Conservation (phyloP, 768 basidiomycete species). For the Kwoniella shandongensis region DNA sequence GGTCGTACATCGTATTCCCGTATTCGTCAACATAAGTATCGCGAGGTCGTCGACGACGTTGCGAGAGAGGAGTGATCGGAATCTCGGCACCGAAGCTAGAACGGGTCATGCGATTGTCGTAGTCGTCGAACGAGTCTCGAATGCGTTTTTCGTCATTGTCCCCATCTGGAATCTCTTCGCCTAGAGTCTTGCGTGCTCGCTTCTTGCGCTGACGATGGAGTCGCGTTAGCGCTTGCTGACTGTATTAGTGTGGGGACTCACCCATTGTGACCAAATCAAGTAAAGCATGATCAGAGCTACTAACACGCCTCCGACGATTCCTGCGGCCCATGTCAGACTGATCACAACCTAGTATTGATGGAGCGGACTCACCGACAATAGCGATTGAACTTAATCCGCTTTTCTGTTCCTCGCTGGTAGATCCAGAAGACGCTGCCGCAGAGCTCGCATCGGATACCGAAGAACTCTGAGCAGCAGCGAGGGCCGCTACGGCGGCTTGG, state of each 20-base stretch:
- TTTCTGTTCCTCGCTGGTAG: constrained; percentile 1
- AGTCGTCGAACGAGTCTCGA: neutral
- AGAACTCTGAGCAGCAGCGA: neutral
- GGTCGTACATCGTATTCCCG: neutral
- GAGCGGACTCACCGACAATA: constrained; percentile 17
- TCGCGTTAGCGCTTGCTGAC: too few relatives aligned
- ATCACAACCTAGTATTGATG: neutral
- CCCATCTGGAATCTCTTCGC: neutral
- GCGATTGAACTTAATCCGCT: constrained; percentile 14
- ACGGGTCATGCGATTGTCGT: constrained; percentile 12
- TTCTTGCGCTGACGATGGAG: constrained; percentile 11
- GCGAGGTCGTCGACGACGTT: neutral
- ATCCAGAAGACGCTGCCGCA: too few relatives aligned
- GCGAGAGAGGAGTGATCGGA: constrained; percentile 8
- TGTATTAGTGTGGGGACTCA: constrained; percentile 3
- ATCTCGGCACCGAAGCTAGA: constrained; percentile 18
- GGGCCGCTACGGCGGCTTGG: neutral
- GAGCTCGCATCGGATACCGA: too few relatives aligned
- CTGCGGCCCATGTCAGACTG: neutral
- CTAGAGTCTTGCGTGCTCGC: constrained; percentile 6
- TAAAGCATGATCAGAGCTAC: constrained; percentile 12
- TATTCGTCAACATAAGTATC: neutral
- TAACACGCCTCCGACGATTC: constrained; percentile 19
- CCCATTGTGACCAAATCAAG: constrained; percentile 21
- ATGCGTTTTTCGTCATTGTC: constrained; percentile 5